phyloP scores from a whole-genome alignment of 345 rosid genomes.

The Eucalyptus victrix region DNA sequence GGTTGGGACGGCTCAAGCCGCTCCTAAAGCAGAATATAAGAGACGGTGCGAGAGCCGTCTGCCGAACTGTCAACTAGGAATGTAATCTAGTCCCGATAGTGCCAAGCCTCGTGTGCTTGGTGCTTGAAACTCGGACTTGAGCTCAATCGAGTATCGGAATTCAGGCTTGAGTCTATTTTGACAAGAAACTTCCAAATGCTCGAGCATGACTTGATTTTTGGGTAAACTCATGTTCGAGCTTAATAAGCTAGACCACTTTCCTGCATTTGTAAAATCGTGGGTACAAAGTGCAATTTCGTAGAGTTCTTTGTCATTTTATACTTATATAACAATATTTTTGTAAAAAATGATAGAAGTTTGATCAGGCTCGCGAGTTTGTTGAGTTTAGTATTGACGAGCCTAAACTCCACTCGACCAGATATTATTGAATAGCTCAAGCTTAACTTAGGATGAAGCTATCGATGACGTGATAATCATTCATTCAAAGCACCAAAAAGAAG shows the following conservation, averaged over 20 bases:
- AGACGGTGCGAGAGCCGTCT: not conserved
- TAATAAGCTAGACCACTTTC: not conserved
- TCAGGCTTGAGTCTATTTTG: not conserved
- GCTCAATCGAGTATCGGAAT: not conserved
- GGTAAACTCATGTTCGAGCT: too few relatives aligned
- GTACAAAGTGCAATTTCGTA: not conserved
- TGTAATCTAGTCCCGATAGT: not conserved
- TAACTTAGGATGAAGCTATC: not conserved
- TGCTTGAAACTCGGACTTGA: not conserved
- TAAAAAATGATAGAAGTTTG: not conserved
- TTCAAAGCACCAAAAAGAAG: not conserved
- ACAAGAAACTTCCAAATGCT: not conserved
- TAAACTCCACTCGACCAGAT: not conserved
- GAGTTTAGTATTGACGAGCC: not conserved
- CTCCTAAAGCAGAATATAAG: not conserved
- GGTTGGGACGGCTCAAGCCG: not conserved
- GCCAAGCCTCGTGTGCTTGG: not conserved
- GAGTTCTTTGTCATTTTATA: not conserved
- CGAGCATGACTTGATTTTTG: not conserved
- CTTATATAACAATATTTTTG: not conserved
- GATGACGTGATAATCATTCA: not conserved
- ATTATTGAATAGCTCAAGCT: not conserved
- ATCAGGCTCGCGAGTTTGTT: rapidly evolving
- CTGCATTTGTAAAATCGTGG: not conserved
- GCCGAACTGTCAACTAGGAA: not conserved